A percentile compares a stretch with the other conserved stretches of the same genome.
Conservation (phyloP, 1,284 basidiomycete genomes). For the Puccinia horiana region DNA sequence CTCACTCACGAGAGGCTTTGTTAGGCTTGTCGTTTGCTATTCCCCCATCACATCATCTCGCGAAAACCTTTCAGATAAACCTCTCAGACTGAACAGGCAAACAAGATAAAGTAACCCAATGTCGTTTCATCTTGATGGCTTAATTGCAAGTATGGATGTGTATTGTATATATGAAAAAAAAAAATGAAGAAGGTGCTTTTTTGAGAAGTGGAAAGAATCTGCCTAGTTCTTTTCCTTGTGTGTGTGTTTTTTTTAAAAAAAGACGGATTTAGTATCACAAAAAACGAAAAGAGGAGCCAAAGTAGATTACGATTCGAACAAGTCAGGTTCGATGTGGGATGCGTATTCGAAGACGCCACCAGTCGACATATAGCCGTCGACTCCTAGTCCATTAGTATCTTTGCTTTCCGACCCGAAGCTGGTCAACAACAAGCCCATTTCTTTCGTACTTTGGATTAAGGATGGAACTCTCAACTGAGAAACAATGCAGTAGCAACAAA, state of each 20-base stretch:
- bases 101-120: too few species aligned
- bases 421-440: constrained; percentile 81
- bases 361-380: constrained; percentile 32
- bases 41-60: too few species aligned
- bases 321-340: constrained; percentile 9
- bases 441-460: constrained; percentile 79
- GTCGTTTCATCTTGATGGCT: too few species aligned
- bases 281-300: not conserved
- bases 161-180: not conserved
- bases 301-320: not conserved
- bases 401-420: constrained; percentile 65
- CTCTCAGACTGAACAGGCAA: too few species aligned
- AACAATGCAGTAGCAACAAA: not conserved
- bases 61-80: too few species aligned
- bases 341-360: constrained; percentile 36
- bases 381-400: not conserved
- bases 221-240: too few species aligned
- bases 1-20: too few species aligned
- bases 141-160: too few species aligned
- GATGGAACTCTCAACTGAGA: constrained; percentile 70
- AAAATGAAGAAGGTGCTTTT: not conserved
- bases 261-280: not conserved
- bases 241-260: not conserved
- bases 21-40: too few species aligned
- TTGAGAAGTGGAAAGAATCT: not conserved